Evolutionary conservation across 352 stramenopile species (phyloP).

Genomic region (Globisporangium polare): DNA sequence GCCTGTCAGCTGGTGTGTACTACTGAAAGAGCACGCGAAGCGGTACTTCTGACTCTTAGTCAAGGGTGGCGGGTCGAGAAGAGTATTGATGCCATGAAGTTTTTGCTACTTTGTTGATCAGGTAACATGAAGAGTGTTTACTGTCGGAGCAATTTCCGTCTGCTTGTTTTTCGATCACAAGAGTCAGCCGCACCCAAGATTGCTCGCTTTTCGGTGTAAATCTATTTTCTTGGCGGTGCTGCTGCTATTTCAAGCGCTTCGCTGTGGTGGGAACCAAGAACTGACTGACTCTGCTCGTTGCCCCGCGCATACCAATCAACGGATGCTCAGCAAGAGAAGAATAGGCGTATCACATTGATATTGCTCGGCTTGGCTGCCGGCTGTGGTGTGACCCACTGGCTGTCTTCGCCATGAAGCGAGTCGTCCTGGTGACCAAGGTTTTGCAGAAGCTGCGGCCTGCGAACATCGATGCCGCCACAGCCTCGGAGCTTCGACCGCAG

Average conservation of each 20-base stretch:
- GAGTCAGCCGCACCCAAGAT: too few relatives aligned
- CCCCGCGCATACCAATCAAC: too few relatives aligned
- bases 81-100: neutral
- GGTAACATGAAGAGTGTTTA: neutral
- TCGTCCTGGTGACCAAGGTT: slow-evolving; percentile 1
- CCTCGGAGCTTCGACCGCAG: neutral
- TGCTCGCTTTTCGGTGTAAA: too few relatives aligned
- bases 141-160: too few relatives aligned
- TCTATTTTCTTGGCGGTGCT: too few relatives aligned
- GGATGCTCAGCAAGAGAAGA: too few relatives aligned
- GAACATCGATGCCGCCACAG: neutral
- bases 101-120: slow-evolving; percentile 4
- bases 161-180: too few relatives aligned
- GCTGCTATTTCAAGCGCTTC: too few relatives aligned
- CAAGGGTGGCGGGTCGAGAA: neutral
- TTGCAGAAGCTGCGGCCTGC: neutral
- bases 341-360: too few relatives aligned
- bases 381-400: neutral
- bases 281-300: too few relatives aligned
- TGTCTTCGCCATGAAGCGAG: neutral
- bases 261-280: too few relatives aligned
- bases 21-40: slow-evolving; percentile 6
- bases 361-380: too few relatives aligned
- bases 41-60: neutral
- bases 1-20: slow-evolving; percentile 45